Percentiles rank a stretch among this genome's conserved stretches.
phyloP scores from a whole-genome alignment of 208 protist genomes.

The Balamuthia mandrillaris region DNA sequence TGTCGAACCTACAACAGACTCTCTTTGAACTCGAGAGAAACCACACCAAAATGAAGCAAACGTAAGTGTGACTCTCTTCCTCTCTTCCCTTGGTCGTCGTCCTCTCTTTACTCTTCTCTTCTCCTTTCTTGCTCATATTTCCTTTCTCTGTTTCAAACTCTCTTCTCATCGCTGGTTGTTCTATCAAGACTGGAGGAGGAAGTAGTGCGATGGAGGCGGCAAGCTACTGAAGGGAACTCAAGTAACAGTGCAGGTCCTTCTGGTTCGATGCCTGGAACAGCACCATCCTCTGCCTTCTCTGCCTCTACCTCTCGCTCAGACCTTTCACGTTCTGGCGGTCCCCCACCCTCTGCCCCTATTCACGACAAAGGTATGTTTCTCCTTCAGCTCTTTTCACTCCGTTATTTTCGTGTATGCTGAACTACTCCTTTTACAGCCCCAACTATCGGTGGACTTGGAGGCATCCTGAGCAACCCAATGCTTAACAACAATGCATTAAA shows the following conservation, averaged over 20 bases:
- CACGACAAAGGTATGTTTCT: not conserved
- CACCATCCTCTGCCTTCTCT: not conserved
- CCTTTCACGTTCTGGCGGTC: not conserved
- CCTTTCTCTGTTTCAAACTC: no score
- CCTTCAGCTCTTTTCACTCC: not conserved
- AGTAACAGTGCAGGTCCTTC: not conserved
- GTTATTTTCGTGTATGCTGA: not conserved
- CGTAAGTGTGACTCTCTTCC: not conserved
- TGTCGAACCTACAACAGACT: slow-evolving; percentile 52
- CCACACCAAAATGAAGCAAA: slow-evolving; percentile 49
- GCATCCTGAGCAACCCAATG: not conserved
- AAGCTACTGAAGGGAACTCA: not conserved
- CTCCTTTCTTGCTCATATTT: no score
- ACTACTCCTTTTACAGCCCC: no score
- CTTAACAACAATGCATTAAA: not conserved
- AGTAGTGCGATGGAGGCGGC: not conserved
- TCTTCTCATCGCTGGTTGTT: not conserved
- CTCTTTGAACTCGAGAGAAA: slow-evolving; percentile 52
- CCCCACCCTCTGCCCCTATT: not conserved
- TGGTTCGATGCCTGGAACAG: not conserved
- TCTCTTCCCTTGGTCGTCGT: no score
- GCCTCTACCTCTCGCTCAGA: not conserved
- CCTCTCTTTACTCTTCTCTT: no score
- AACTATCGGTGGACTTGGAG: not conserved
- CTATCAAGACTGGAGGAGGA: not conserved